phyloP scores from a whole-genome alignment of 371 early-diverging fungal genomes.

The Sanchytrium tribonematis region DNA sequence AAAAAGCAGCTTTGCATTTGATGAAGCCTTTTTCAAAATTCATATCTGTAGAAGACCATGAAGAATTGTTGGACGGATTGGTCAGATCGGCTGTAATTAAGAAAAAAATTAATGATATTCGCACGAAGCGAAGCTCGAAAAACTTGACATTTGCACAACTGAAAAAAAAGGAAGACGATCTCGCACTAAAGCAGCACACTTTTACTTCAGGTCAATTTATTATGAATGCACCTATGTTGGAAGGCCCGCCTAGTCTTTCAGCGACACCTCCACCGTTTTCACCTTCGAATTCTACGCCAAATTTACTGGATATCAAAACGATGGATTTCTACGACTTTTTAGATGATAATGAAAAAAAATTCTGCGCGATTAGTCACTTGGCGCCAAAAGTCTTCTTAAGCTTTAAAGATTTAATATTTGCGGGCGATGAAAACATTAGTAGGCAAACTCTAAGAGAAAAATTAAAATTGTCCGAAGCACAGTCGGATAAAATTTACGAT shows the following conservation, averaged over 20 bases:
- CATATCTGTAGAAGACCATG: slow-evolving; percentile 50
- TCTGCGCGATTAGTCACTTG: slow-evolving; percentile 53
- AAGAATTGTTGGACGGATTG: slow-evolving; percentile 46
- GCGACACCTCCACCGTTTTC: background rate
- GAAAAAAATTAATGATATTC: background rate
- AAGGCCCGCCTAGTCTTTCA: slow-evolving; percentile 19
- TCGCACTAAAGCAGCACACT: slow-evolving; percentile 55
- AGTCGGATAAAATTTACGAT: too few species aligned
- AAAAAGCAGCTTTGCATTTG: slow-evolving; percentile 42
- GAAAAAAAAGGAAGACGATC: slow-evolving; percentile 46
- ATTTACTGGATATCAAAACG: background rate
- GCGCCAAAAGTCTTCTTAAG: slow-evolving; percentile 56
- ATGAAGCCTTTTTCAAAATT: slow-evolving; percentile 64
- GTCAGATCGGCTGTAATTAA: slow-evolving; percentile 12
- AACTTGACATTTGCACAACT: slow-evolving; percentile 14
- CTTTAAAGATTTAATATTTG: slow-evolving; percentile 58
- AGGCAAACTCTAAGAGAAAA: background rate
- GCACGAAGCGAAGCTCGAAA: background rate
- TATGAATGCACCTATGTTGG: slow-evolving; percentile 46
- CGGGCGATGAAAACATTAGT: slow-evolving; percentile 10
- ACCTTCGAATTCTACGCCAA: too few species aligned
- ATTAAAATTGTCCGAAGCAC: background rate
- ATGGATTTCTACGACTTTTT: slow-evolving; percentile 22
- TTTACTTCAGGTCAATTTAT: background rate
- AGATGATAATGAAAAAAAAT: slow-evolving; percentile 35